Evolutionary conservation across 345 rosid species (phyloP).

Genomic region (Aethionema arabicum): DNA sequence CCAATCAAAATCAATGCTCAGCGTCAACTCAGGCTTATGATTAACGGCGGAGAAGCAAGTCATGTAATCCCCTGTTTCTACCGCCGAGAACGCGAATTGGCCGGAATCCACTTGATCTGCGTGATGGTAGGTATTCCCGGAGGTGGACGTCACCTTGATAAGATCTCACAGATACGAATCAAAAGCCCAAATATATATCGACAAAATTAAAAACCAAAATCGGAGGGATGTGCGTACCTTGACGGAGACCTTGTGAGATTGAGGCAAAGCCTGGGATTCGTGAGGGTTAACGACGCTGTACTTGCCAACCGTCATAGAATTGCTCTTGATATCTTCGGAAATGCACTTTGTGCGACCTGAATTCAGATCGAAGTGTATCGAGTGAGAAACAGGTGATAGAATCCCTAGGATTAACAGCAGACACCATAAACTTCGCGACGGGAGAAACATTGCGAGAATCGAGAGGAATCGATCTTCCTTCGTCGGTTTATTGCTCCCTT

Average conservation of each 20-base stretch:
- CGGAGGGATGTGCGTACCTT: slow-evolving; percentile 46
- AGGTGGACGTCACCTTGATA: slow-evolving; percentile 65
- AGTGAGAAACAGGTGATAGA: slow-evolving; percentile 36
- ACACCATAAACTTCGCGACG: slow-evolving; percentile 25
- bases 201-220: neutral
- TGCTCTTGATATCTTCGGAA: slow-evolving; percentile 81
- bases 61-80: slow-evolving; percentile 85
- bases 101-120: slow-evolving; percentile 74
- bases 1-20: slow-evolving; percentile 87
- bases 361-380: slow-evolving; percentile 72
- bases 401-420: slow-evolving; percentile 34
- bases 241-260: slow-evolving; percentile 68
- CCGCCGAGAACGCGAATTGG: slow-evolving; percentile 83
- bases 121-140: slow-evolving; percentile 66
- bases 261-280: slow-evolving; percentile 66
- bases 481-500: neutral
- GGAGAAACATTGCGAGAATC: slow-evolving; percentile 25
- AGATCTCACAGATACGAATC: neutral
- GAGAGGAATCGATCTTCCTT: slow-evolving; percentile 5
- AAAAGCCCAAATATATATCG: neutral
- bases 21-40: slow-evolving; percentile 48
- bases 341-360: slow-evolving; percentile 92
- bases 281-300: slow-evolving; percentile 70
- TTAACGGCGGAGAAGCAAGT: slow-evolving; percentile 72
- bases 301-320: slow-evolving; percentile 87